Conservation (phyloP, 208 protist species). For the Trypanosoma rangeli region DNA sequence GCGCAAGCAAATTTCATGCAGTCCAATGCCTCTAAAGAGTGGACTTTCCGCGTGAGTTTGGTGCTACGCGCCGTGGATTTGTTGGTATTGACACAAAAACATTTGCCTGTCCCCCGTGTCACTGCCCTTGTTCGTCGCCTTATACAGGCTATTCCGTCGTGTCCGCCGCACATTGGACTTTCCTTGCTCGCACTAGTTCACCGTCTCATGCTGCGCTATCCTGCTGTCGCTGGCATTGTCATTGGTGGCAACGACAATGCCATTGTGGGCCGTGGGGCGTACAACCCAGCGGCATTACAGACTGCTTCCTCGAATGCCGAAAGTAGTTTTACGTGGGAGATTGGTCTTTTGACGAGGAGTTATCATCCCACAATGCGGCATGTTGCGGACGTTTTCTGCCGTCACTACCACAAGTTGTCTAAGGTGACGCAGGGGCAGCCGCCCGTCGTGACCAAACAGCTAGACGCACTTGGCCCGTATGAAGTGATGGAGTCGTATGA, state of each 20-base stretch:
- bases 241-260: conserved; percentile 90
- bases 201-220: conserved; percentile 82
- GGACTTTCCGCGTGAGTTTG: conserved; percentile 86
- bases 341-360: conserved; percentile 67
- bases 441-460: conserved; percentile 82
- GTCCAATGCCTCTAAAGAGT: conserved; percentile 81
- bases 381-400: conserved; percentile 76
- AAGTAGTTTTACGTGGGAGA: conserved; percentile 89
- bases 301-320: conserved; percentile 83
- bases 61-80: conserved; percentile 88
- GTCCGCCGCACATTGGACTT: conserved; percentile 85
- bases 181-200: conserved; percentile 78
- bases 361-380: conserved; percentile 87
- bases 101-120: conserved; percentile 79
- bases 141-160: conserved; percentile 59
- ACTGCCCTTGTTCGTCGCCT: conserved; percentile 87
- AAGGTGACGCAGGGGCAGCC: conserved; percentile 86
- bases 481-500: conserved; percentile 91
- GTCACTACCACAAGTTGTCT: conserved; percentile 80
- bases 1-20: conserved; percentile 78
- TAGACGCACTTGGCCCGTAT: conserved; percentile 85
- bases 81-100: conserved; percentile 89
- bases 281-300: conserved; percentile 84
- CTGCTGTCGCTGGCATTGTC: conserved; percentile 72
- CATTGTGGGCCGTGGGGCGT: conserved; percentile 79